phyloP scores from a whole-genome alignment of 805 yeast species.

The Kregervanrija pseudodelftensis region DNA sequence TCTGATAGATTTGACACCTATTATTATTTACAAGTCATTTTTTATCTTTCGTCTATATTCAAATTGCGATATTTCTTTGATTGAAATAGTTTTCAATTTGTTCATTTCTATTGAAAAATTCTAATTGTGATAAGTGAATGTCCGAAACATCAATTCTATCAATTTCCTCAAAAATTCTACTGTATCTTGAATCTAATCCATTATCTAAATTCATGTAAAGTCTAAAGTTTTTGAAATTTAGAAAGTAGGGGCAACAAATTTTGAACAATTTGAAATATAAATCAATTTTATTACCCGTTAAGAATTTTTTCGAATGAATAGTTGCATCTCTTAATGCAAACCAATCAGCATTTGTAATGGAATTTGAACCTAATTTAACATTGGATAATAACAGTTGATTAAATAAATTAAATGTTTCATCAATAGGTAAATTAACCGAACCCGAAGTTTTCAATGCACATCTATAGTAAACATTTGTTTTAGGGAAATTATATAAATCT shows the following conservation, averaged over 20 bases:
- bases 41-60: background rate
- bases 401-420: conserved; percentile 39
- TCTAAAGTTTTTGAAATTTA: conserved; percentile 35
- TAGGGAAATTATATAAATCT: conserved; percentile 47
- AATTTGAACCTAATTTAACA: conserved; percentile 40
- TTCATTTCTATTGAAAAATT: conserved; percentile 22
- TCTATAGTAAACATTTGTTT: conserved; percentile 66
- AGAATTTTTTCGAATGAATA: conserved; percentile 31
- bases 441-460: conserved; percentile 69
- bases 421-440: conserved; percentile 41
- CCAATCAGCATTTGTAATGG: conserved; percentile 79
- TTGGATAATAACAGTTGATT: conserved; percentile 32
- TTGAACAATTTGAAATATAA: conserved; percentile 49
- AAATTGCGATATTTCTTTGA: conserved; percentile 8
- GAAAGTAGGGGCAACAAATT: conserved; percentile 39
- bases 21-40: background rate
- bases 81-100: conserved; percentile 13
- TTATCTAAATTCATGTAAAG: conserved; percentile 36
- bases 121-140: conserved; percentile 32
- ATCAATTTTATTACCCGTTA: conserved; percentile 36
- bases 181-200: conserved; percentile 31
- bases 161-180: conserved; percentile 28
- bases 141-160: conserved; percentile 28
- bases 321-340: conserved; percentile 80
- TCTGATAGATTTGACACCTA: background rate